A percentile compares a stretch with the other conserved stretches of the same genome.
Evolutionary conservation across 116 monocot species (phyloP).

Genomic region (Posidonia oceanica): DNA sequence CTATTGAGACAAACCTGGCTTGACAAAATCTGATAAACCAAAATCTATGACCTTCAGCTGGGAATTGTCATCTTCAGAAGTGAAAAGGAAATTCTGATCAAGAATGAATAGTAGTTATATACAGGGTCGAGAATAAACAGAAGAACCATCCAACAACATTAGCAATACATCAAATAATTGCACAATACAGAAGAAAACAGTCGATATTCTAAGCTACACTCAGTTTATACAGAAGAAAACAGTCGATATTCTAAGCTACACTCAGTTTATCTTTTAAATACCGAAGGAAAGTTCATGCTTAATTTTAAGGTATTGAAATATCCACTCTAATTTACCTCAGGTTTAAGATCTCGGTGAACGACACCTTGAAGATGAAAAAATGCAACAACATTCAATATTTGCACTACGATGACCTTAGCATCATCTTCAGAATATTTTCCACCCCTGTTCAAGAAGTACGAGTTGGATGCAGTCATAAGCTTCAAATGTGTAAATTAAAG

Average conservation of each 20-base stretch:
- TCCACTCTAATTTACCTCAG: slow-evolving; percentile 48
- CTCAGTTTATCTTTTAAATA: not conserved
- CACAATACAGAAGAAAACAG: not conserved
- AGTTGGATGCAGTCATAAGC: no score
- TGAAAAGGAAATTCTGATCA: slow-evolving; percentile 81
- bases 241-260: no score
- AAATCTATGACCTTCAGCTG: slow-evolving; percentile 80
- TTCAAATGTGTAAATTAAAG: not conserved
- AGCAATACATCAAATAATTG: not conserved
- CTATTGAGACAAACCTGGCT: slow-evolving; percentile 46
- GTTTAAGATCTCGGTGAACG: slow-evolving; percentile 94
- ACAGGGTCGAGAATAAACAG: no score
- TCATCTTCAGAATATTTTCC: slow-evolving; percentile 91
- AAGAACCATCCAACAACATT: no score
- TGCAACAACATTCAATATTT: slow-evolving; percentile 75
- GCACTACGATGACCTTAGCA: slow-evolving; percentile 76
- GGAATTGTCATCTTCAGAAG: slow-evolving; percentile 65
- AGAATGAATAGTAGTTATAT: not conserved
- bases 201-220: no score
- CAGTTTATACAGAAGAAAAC: not conserved
- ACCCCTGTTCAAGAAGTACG: slow-evolving; percentile 26
- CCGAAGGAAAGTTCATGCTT: not conserved
- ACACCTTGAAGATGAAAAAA: slow-evolving; percentile 96
- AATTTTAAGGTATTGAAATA: not conserved
- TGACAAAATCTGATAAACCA: slow-evolving; percentile 82